A percentile compares a stretch with the other conserved stretches of the same genome.
phyloP scores from a whole-genome alignment of 2,329 filamentous ascomycete genomes.

The Hymenoscyphus fructigenus region DNA sequence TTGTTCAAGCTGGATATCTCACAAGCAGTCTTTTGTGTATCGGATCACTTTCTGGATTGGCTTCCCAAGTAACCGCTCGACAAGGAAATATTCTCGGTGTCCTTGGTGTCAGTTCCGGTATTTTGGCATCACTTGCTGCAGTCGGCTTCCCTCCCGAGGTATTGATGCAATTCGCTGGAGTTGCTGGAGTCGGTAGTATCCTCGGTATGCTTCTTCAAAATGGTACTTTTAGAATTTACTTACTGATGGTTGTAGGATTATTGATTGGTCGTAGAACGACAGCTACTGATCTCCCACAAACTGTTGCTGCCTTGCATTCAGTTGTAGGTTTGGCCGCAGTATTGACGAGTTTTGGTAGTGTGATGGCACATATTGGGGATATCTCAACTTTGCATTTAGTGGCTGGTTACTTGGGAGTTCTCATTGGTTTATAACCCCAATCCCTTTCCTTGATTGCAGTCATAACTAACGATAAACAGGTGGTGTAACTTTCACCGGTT shows the following conservation, averaged over 20 bases:
- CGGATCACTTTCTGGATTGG: slow-evolving; percentile 76
- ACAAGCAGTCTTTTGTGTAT: slow-evolving; percentile 85
- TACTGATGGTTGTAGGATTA: slow-evolving; percentile 47
- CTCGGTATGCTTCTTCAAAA: slow-evolving; percentile 44
- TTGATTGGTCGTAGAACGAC: slow-evolving; percentile 84
- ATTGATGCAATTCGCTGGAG: slow-evolving; percentile 73
- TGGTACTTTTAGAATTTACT: not conserved
- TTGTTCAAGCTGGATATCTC: slow-evolving; percentile 85
- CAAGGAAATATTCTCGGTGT: slow-evolving; percentile 86
- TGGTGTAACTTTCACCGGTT: slow-evolving; percentile 88
- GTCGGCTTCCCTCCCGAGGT: slow-evolving; percentile 79
- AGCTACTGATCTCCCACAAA: slow-evolving; percentile 84
- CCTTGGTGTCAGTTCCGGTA: slow-evolving; percentile 78
- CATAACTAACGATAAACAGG: slow-evolving; percentile 37
- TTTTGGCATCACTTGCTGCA: slow-evolving; percentile 77
- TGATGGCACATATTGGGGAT: slow-evolving; percentile 70
- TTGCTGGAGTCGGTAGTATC: slow-evolving; percentile 70
- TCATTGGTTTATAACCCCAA: slow-evolving; percentile 57
- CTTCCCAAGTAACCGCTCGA: slow-evolving; percentile 78
- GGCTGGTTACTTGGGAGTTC: slow-evolving; percentile 79
- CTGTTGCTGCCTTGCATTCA: slow-evolving; percentile 83
- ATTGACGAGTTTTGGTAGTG: slow-evolving; percentile 82
- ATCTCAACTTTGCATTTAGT: slow-evolving; percentile 79
- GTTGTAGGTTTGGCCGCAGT: slow-evolving; percentile 89
- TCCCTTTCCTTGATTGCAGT: not conserved